phyloP scores from a whole-genome alignment of 306 rosid species.

The Quercus aquifolioides region DNA sequence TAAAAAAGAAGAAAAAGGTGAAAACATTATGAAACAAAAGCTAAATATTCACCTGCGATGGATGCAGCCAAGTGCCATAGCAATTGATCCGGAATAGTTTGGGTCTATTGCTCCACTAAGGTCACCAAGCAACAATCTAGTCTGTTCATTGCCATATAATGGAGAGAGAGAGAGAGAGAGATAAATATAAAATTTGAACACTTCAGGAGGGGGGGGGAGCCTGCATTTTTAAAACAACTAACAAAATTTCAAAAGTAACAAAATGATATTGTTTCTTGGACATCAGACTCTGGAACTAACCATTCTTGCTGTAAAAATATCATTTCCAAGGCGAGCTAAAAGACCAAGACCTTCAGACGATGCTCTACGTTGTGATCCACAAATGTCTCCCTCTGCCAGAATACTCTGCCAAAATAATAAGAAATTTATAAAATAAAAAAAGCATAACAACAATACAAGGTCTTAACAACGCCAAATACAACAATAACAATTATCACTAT shows the following conservation, averaged over 20 bases:
- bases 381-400: constrained; percentile 88
- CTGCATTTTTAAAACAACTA: constrained; percentile 5
- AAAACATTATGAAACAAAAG: not conserved
- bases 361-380: constrained; percentile 88
- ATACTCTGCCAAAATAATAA: constrained; percentile 59
- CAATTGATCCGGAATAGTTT: constrained; percentile 81
- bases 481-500: not conserved
- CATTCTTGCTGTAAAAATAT: constrained; percentile 91
- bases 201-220: not conserved
- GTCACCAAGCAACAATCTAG: constrained; percentile 79
- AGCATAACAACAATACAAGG: not conserved
- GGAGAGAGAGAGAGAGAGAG: constrained; percentile 10
- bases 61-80: constrained; percentile 94
- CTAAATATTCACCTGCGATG: constrained; percentile 72
- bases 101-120: constrained; percentile 71
- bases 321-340: constrained; percentile 94
- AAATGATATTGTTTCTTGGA: constrained; percentile 8
- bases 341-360: constrained; percentile 87
- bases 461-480: not conserved
- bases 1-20: not conserved
- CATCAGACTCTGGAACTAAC: constrained; percentile 39
- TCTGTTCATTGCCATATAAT: constrained; percentile 47
- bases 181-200: not conserved
- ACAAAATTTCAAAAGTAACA: constrained; percentile 10
- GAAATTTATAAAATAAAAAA: constrained; percentile 5